Evolutionary conservation across 1,284 basidiomycete species (phyloP).

Genomic region (Afroboletus lepidellus): DNA sequence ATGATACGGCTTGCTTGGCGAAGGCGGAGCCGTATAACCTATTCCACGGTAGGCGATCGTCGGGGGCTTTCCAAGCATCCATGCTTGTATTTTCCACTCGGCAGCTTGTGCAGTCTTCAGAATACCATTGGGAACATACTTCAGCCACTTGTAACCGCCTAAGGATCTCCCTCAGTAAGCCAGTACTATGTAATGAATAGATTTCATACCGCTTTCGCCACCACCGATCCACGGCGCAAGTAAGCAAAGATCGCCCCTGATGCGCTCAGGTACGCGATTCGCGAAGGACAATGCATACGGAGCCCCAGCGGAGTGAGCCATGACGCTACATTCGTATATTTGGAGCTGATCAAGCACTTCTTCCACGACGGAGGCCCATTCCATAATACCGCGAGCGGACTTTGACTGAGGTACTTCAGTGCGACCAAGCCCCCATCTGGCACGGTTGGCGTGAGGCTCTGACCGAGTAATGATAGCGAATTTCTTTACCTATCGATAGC

Average conservation of each 20-base stretch:
- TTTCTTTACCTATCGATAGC: constrained; percentile 82
- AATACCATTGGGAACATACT: constrained; percentile 91
- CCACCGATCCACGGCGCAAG: constrained; percentile 97
- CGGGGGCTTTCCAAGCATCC: constrained; percentile 95
- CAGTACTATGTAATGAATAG: background rate
- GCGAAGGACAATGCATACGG: constrained; percentile 92
- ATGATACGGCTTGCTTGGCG: constrained; percentile 31
- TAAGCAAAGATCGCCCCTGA: constrained; percentile 84
- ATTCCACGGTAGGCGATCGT: constrained; percentile 77
- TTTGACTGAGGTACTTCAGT: constrained; percentile 72
- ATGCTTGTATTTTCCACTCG: constrained; percentile 94
- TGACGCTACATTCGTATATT: constrained; percentile 80
- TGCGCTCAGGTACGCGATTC: constrained; percentile 67
- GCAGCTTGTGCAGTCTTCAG: constrained; percentile 95
- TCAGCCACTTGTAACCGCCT: constrained; percentile 93
- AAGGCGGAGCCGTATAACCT: constrained; percentile 58
- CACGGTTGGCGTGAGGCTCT: constrained; percentile 13
- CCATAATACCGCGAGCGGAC: constrained; percentile 76
- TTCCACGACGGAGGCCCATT: constrained; percentile 89
- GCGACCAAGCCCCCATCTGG: constrained; percentile 89
- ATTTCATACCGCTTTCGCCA: constrained; percentile 73
- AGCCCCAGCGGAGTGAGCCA: constrained; percentile 96
- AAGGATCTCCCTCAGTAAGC: constrained; percentile 15
- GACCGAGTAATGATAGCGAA: background rate
- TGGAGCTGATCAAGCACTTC: constrained; percentile 83